phyloP scores from a whole-genome alignment of 768 basidiomycete species.

The Baorangia bicolor region DNA sequence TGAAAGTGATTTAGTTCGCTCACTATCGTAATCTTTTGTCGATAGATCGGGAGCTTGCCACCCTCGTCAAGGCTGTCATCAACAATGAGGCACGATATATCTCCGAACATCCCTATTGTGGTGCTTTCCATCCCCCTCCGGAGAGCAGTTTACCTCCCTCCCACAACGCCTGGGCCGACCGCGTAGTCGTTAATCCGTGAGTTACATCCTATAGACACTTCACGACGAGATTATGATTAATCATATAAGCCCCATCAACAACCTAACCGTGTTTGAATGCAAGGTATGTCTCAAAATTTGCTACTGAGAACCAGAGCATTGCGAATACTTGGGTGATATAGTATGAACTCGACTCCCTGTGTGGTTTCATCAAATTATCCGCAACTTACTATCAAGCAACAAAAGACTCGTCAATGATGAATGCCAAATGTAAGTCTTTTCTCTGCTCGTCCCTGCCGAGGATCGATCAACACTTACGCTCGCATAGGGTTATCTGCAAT shows the following conservation, averaged over 20 bases:
- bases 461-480: not conserved
- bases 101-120: constrained; percentile 73
- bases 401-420: constrained; percentile 69
- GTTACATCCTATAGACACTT: constrained; percentile 23
- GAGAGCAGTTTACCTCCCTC: constrained; percentile 66
- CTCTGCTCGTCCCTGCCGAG: not conserved
- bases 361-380: constrained; percentile 77
- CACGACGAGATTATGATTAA: not conserved
- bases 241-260: constrained; percentile 56
- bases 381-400: constrained; percentile 72
- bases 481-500: constrained; percentile 63
- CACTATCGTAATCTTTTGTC: constrained; percentile 63
- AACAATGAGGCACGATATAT: constrained; percentile 79
- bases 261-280: constrained; percentile 77
- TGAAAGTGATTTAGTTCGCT: constrained; percentile 50
- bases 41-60: constrained; percentile 55
- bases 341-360: constrained; percentile 81
- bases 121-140: constrained; percentile 77
- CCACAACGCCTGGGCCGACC: constrained; percentile 67
- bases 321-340: constrained; percentile 21
- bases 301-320: not conserved
- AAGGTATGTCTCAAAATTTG: constrained; percentile 45
- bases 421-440: constrained; percentile 54
- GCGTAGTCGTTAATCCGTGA: constrained; percentile 73
- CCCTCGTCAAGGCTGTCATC: constrained; percentile 76